phyloP scores from a whole-genome alignment of 306 rosid species.

The Echinosophora koreensis region DNA sequence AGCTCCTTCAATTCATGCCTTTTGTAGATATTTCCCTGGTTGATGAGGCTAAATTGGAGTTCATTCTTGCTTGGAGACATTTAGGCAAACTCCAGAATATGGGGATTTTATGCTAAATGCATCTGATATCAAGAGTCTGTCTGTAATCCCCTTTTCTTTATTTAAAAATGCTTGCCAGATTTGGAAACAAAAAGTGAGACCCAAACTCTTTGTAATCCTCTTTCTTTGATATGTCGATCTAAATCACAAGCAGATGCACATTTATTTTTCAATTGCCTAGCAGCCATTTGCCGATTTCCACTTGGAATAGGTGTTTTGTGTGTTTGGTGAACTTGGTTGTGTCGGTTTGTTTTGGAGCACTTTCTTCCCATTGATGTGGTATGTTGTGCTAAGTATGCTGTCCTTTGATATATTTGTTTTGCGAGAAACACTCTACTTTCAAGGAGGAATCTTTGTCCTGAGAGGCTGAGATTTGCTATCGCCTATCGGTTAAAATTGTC shows the following conservation, averaged over 20 bases:
- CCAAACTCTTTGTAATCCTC: background rate
- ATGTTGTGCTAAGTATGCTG: background rate
- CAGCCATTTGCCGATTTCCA: background rate
- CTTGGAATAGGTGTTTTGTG: background rate
- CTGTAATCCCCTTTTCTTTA: background rate
- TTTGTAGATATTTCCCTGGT: background rate
- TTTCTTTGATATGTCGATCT: background rate
- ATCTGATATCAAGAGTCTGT: background rate
- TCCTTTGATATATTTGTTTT: background rate
- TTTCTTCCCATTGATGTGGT: background rate
- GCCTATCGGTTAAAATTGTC: no score
- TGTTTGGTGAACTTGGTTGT: background rate
- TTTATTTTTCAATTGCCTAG: constrained; percentile 2
- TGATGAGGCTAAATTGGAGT: constrained; percentile 2
- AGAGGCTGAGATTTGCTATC: no score
- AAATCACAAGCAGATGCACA: background rate
- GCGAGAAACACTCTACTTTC: no score
- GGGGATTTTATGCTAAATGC: background rate
- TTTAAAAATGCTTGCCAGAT: background rate
- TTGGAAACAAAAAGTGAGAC: background rate
- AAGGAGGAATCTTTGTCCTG: background rate
- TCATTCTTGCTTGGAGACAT: background rate
- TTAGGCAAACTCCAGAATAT: background rate
- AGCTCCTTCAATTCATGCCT: background rate
- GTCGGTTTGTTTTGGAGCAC: background rate